Evolutionary conservation across 306 rosid genomes (phyloP), one percentile per base, ranked within the genome.

Genomic region (Quercus variabilis): DNA sequence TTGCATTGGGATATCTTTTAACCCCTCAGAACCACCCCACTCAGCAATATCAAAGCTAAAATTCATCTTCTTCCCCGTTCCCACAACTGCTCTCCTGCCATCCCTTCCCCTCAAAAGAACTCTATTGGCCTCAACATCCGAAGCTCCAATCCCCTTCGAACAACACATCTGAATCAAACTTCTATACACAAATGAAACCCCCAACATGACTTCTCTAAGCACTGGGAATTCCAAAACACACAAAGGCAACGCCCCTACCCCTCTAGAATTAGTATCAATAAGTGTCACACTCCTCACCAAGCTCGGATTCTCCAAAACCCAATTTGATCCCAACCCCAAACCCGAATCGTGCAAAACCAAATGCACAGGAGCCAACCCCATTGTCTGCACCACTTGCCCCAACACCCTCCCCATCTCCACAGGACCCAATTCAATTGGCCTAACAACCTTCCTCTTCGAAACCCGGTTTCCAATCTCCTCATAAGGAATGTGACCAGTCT

Each of bases 401-500:
- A 95, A 75, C 55, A 95, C 93, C 74, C 72, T 89, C 4, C 94
- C 91, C 71, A 93, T 81, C 79, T 90, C 96, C 69, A 79, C 86
- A 26, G 94, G 85, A 15, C 92, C 90, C 72, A 93, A 52, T 69
- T 90, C 98, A 85, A 93, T 41, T 4, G 92, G 88, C 72, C 83
- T 91, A 31, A 55, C 51, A 1, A 95, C 78, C 84, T 87, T 90
- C 79, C 90, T 83, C 84, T 89, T 82, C 0, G 88, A 74, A 77
- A 87, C 80, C 59, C 91, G 67, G 52, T 89, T 86, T 52, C 64
- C 79, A 35, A 95, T 87, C 68, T 95, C 97, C 54, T 95, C 97
- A 81, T 90, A 95, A 4, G 99, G 98, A 62, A 95, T 87, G 71
- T 93, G 93, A 79, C 99, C 99, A 18, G 99, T 95, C 84, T 87